Base-by-base conservation (phyloP, 768 basidiomycete genomes). In the Pulveroboletus sp. region DNA sequence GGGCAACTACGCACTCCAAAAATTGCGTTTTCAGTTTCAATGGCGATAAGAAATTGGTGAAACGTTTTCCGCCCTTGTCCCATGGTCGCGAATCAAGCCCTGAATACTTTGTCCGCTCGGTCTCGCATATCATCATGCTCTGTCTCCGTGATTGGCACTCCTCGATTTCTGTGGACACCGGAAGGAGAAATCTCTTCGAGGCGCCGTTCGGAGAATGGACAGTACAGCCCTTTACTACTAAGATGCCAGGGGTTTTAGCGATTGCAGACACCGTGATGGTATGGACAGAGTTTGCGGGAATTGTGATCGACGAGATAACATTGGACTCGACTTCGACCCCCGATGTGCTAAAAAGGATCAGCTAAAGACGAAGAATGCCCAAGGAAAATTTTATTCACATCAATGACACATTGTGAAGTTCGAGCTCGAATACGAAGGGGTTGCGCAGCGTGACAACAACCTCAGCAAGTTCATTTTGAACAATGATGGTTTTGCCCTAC, bases 351-450 rank as follows among this genome's bases (percentile, higher is more conserved):
- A 35, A 43, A 34, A 43, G 11, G 16, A 55, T 55, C n/a, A 56
- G 46, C 25, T 35, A 38, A 45, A 44, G n/a, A 31, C 33, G 6
- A 40, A 5, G 12, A 16, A 31, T 13, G 13, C 4, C 29, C 12
- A 16, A 16, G 12, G 43, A 27, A 9, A 45, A 19, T 44, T 27
- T 29, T 29, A 69, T 29, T 53, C 52, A 93, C 94, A 93, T 91
- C 14, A 97, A 70, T 5, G 81, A 80, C 32, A 98, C 64, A 56
- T 82, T 84, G 49, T 90, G 84, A 16, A 98, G 68, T 53, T 97
- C 93, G 12, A 99, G 74, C 52, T 94, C 91, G 66, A 98, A 95
- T 4, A 90, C 80, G 66, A 86, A 95, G 2, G 93, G 91, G 66
- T 99, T 99, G 48, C 83, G 81, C n/a, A 99, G 69, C 19, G 86